These are phyloP conservation scores for Pestalotiopsis sp. DNA, from an alignment of 2,329 filamentous ascomycete species.

Conservation along the genomic window DNA sequence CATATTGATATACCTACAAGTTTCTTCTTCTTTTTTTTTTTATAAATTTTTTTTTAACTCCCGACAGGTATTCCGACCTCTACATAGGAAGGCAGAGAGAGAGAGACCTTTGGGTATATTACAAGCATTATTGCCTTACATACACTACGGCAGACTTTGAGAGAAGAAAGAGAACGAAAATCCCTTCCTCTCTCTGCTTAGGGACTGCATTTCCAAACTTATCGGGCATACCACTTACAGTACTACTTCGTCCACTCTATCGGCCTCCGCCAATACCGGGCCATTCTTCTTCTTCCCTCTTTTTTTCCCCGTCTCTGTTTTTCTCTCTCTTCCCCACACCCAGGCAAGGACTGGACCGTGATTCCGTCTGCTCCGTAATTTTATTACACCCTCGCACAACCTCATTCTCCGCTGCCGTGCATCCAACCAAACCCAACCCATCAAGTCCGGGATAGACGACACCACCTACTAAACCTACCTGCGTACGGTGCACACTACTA, in stretches of 20 bases:
- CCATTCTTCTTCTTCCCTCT: neutral
- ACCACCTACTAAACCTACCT: too few species aligned
- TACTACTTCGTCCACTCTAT: too few species aligned
- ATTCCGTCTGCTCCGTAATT: slow-evolving; percentile 6
- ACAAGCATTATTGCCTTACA: neutral
- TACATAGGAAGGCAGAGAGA: too few species aligned
- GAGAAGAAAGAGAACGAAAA: neutral
- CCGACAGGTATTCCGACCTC: too few species aligned
- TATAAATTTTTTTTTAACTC: too few species aligned
- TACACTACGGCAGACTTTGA: neutral
- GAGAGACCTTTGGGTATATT: too few species aligned
- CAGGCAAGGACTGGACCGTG: neutral
- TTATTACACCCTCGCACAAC: neutral
- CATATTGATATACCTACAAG: neutral
- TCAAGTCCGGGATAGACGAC: neutral
- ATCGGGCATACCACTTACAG: too few species aligned
- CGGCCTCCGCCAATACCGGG: too few species aligned
- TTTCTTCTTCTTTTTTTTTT: too few species aligned
- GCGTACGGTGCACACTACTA: too few species aligned
- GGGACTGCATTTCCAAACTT: too few species aligned
- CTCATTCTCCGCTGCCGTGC: neutral
- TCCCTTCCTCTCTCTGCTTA: neutral
- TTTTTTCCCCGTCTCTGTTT: neutral
- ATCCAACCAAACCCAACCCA: neutral
- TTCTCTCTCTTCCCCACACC: neutral